Evolutionary conservation across 805 yeast genomes (phyloP), one percentile per base, ranked within the genome.

Genomic region (Dipodascopsis tothii): DNA sequence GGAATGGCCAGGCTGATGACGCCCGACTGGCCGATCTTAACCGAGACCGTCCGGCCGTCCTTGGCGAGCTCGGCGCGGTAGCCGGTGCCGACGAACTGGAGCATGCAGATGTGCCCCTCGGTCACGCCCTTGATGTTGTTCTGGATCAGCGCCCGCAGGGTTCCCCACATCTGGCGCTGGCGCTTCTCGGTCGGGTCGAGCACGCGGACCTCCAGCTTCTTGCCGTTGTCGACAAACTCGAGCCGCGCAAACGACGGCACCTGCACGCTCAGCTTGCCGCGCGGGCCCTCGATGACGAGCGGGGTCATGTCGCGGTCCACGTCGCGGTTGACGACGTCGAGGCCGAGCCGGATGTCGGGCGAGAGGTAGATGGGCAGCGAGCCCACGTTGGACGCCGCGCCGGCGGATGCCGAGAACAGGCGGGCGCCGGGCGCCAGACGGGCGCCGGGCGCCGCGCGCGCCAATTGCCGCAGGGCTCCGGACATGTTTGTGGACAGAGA

Each of bases 91-190:
- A 86, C 94, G 54, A 92, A 81, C 65, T 79, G 84, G 51, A 92
- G 72, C 44, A 88, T 82, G 21, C 92, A 78, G 49, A 86, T 65
- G 62, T 92, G 97, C 11, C 97, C 97, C 56, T 88, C 97, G 33
- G 86, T 78, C 33, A 87, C 94, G 41, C 99, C 99, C 30, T 75
- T 69, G 22, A 90, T 72, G 54, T 82, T 75, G 66, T 90, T 90
- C 57, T 79, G 77, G 38, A 92, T 62, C 46, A 81, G 70, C 0
- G 94, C 73, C 61, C 98, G 76, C 41, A 81, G 73, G 4, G 97
- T 92, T 16, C 98, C 99, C 97, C 97, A 92, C 75, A 92, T 77
- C 17, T 94, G 70, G 52, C 81, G 77, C 67, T 92, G 98, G 42
- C 75, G 68, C 58, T 76, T 80, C 55, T 74, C 67, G 1, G 60